A percentile compares a stretch with the other conserved stretches of the same genome.
Conservation (phyloP, 768 basidiomycete species). For the Kwoniella dejecticola region DNA sequence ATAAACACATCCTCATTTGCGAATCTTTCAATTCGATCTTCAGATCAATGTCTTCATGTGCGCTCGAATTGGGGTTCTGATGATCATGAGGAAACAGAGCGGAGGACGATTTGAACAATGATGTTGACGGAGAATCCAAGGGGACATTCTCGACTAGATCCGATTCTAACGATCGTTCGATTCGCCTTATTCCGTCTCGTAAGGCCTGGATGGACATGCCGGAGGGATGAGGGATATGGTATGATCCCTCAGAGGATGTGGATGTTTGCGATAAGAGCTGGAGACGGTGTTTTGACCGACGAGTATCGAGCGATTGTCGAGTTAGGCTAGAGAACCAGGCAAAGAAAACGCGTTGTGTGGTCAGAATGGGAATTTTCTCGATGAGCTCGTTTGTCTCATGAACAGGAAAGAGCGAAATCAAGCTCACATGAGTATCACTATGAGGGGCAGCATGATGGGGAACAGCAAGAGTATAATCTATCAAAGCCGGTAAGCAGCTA, state of each 20-base stretch:
- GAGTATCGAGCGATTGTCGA: constrained; percentile 32
- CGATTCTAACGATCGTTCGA: constrained; percentile 36
- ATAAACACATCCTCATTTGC: constrained; percentile 38
- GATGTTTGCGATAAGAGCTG: constrained; percentile 24
- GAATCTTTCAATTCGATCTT: constrained; percentile 29
- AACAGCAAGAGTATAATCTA: constrained; percentile 38
- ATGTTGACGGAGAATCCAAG: constrained; percentile 14
- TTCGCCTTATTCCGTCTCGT: constrained; percentile 30
- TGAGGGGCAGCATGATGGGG: constrained; percentile 38
- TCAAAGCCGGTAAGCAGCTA: neutral
- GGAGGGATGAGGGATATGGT: constrained; percentile 15
- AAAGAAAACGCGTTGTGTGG: too few relatives aligned
- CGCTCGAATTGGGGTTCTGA: neutral
- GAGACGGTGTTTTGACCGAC: constrained; percentile 32
- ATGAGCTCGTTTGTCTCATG: too few relatives aligned
- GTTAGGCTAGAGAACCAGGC: constrained; percentile 12
- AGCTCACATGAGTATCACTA: constrained; percentile 37
- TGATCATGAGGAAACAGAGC: neutral
- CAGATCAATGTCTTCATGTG: constrained; percentile 1
- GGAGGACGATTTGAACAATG: neutral
- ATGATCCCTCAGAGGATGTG: neutral
- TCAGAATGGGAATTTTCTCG: too few relatives aligned
- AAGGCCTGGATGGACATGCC: constrained; percentile 35
- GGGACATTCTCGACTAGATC: constrained; percentile 31
- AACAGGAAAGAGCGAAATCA: too few relatives aligned